Conservation (phyloP, 2,329 filamentous ascomycete species). For the Esteya vermicola region DNA sequence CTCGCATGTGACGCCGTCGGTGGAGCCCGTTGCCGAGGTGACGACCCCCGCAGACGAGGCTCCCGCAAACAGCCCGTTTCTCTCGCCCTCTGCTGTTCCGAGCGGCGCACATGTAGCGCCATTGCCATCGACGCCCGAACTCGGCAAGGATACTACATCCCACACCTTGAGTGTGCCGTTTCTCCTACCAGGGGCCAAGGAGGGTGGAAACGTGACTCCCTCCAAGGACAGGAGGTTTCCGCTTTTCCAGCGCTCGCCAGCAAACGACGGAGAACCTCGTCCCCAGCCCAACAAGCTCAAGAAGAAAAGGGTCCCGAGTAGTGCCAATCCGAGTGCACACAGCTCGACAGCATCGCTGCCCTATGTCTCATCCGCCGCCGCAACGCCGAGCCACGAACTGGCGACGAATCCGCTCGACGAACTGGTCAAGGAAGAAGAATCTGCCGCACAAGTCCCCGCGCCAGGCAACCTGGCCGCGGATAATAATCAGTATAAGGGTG, state of each 20-base stretch:
- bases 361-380: slow-evolving; percentile 24
- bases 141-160: slow-evolving; percentile 1
- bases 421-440: neutral
- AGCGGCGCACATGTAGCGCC: too few species aligned
- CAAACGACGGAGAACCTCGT: slow-evolving; percentile 47
- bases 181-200: neutral
- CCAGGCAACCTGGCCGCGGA: too few species aligned
- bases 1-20: slow-evolving; percentile 29
- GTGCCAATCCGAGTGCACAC: slow-evolving; percentile 73
- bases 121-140: too few species aligned
- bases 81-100: neutral
- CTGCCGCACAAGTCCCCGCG: neutral
- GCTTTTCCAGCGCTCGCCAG: slow-evolving; percentile 57
- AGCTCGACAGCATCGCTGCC: slow-evolving; percentile 71
- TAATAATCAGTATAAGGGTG: too few species aligned
- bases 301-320: slow-evolving; percentile 69
- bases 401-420: slow-evolving; percentile 5
- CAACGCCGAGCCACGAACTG: slow-evolving; percentile 31
- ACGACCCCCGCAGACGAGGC: slow-evolving; percentile 17
- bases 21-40: slow-evolving; percentile 24
- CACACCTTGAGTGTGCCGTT: neutral
- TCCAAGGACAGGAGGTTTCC: slow-evolving; percentile 54
- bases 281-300: slow-evolving; percentile 73
- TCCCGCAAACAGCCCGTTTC: neutral
- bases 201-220: slow-evolving; percentile 28